These are phyloP conservation scores for Somion occarium DNA, from an alignment of 1,284 basidiomycete genomes.

Conservation along the genomic window DNA sequence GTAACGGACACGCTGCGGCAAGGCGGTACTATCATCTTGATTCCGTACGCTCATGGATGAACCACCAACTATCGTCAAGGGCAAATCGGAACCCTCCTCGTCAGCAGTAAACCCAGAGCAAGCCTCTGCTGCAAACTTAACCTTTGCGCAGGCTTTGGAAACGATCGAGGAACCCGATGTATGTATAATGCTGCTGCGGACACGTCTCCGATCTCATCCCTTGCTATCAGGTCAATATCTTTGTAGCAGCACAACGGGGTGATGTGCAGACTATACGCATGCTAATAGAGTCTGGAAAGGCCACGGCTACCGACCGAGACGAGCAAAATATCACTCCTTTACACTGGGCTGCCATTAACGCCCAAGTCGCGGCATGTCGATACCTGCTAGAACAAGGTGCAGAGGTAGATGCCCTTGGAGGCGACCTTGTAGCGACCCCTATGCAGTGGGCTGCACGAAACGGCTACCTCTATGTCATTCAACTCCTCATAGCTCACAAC, in stretches of 20 bases:
- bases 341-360: constrained; percentile 97
- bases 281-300: constrained; percentile 70
- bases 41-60: constrained; percentile 19
- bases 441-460: constrained; percentile 98
- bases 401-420: constrained; percentile 90
- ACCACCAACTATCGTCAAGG: constrained; percentile 21
- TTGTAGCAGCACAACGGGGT: constrained; percentile 85
- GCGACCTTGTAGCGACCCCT: constrained; percentile 93
- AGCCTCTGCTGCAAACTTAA: constrained; percentile 24
- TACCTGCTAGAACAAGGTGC: constrained; percentile 92
- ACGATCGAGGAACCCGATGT: constrained; percentile 30
- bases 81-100: constrained; percentile 28
- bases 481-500: constrained; percentile 82
- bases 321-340: constrained; percentile 90
- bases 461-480: constrained; percentile 93
- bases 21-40: neutral
- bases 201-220: too few relatives aligned
- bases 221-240: constrained; percentile 62
- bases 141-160: constrained; percentile 24
- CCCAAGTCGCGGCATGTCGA: constrained; percentile 74
- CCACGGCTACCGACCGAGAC: constrained; percentile 79
- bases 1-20: neutral
- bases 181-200: constrained; percentile 11
- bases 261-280: constrained; percentile 66
- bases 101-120: constrained; percentile 25